Evolutionary conservation across 257 asterid species (phyloP), one percentile per base, ranked within the genome.

Genomic region (Scutellaria baicalensis): DNA sequence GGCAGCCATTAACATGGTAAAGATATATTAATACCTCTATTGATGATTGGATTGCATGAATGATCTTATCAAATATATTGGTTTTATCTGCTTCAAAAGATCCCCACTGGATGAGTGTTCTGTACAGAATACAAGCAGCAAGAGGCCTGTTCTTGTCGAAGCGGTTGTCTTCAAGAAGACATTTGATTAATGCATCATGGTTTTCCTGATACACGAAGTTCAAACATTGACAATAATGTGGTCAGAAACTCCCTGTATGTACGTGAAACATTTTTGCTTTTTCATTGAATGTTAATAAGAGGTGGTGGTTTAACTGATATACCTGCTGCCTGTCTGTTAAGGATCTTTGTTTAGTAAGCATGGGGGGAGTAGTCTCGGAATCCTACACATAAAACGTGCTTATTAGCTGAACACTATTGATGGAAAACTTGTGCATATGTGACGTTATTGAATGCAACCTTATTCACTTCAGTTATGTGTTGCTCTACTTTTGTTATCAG

Each of bases 321-420:
- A 85, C 97, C 95, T 92, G 97, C 81, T 89, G 97, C 79, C 86
- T 83, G 59, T 92, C 93, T 58, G 93, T 89, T 76, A 92, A 79
- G 69, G 96, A 89, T 87, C 88, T 89, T 83, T 89, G 97, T 84
- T 86, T 92, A 13, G 78, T 83, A 59, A 91, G 89, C 64, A 66
- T 73, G 52, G 89, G 82, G 44, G 79, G 78, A 36, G 75, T 66
- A 52, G 81, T 72, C 71, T 68, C 79, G 20, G 84, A 49, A 11
- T 91, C 96, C 96, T 91, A 86, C 79, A 74, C 21, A 77, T 18
- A 27, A 51, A 61, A 68, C 20, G 69, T 44, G 58, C 57, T 31
- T 65, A 58, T 66, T 14, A 69, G 48, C 49, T 31, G 45, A 43
- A 62, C 54, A 57, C 47, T 54, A 52, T 54, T 65, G 69, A 63